A percentile compares a stretch with the other conserved stretches of the same genome.
These are phyloP conservation scores for Trypanosoma vivax DNA, from an alignment of 208 protist species.

Conservation along the genomic window DNA sequence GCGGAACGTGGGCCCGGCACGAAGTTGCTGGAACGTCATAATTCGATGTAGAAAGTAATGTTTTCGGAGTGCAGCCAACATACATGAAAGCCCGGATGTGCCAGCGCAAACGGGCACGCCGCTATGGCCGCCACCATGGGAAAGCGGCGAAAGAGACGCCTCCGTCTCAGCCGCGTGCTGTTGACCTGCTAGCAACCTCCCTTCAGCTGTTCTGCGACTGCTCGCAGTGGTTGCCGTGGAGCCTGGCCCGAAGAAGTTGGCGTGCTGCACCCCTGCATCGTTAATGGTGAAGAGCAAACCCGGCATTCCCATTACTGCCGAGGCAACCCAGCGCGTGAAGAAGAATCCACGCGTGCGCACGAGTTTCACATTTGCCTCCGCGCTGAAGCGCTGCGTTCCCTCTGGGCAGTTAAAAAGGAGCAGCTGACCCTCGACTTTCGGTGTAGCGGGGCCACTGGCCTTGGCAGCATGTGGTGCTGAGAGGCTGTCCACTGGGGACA, in stretches of 20 bases:
- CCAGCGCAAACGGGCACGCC: too few relatives aligned
- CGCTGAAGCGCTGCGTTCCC: conserved; percentile 74
- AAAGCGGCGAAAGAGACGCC: too few relatives aligned
- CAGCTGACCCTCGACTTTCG: conserved; percentile 41
- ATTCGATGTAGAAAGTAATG: conserved; percentile 67
- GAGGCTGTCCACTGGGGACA: conserved; percentile 6
- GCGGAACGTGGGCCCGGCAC: background rate
- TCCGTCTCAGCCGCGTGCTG: too few relatives aligned
- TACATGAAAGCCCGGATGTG: conserved; percentile 28
- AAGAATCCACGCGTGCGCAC: conserved; percentile 63
- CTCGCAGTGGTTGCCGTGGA: background rate
- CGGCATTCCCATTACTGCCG: conserved; percentile 75
- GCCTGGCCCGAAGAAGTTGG: conserved; percentile 71
- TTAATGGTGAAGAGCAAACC: conserved; percentile 85
- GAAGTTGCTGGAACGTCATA: conserved; percentile 56
- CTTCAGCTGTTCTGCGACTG: too few relatives aligned
- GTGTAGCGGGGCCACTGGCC: background rate
- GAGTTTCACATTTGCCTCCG: conserved; percentile 66
- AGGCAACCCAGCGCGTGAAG: conserved; percentile 59
- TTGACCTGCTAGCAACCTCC: too few relatives aligned
- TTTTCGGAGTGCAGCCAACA: conserved; percentile 38
- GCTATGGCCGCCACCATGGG: too few relatives aligned
- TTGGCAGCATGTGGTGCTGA: background rate
- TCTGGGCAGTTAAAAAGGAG: conserved; percentile 87
- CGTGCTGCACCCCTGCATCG: conserved; percentile 53